These are phyloP conservation scores for Hanseniaspora pseudoguilliermondii DNA, from an alignment of 805 yeast species.

Conservation along the genomic window DNA sequence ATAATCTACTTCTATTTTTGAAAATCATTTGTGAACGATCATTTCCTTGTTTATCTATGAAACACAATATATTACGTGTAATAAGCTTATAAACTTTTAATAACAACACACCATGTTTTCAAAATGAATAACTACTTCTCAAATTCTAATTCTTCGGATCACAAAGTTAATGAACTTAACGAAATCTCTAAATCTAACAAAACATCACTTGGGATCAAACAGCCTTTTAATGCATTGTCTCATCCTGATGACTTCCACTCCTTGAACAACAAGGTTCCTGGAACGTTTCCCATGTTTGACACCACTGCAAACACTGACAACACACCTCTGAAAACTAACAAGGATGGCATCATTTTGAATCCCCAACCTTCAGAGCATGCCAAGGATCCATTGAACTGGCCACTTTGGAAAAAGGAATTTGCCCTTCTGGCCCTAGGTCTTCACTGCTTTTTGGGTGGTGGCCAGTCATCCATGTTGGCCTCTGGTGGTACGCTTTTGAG, in stretches of 20 bases:
- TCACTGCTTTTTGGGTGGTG: conserved; percentile 49
- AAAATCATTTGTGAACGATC: too few species aligned
- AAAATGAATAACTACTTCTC: background rate
- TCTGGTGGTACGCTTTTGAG: conserved; percentile 38
- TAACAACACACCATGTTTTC: background rate
- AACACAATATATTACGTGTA: too few species aligned
- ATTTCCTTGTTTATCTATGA: too few species aligned
- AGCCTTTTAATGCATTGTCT: background rate
- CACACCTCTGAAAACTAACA: conserved; percentile 31
- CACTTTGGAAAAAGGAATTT: conserved; percentile 43
- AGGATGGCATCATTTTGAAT: conserved; percentile 37
- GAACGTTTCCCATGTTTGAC: conserved; percentile 12
- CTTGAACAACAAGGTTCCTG: conserved; percentile 10
- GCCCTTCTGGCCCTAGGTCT: conserved; percentile 42
- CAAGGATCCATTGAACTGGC: conserved; percentile 58
- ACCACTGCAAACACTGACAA: background rate
- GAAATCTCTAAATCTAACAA: background rate
- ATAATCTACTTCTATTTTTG: too few species aligned
- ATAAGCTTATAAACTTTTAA: background rate
- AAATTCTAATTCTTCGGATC: background rate
- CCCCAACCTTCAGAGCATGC: conserved; percentile 56
- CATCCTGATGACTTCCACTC: conserved; percentile 1
- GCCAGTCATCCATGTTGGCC: conserved; percentile 48
- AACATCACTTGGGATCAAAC: conserved; percentile 9
- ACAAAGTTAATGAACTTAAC: background rate